Evolutionary conservation across 140 eudicot species (phyloP), one percentile per base, ranked within the genome.

Genomic region (Cichorium intybus): DNA sequence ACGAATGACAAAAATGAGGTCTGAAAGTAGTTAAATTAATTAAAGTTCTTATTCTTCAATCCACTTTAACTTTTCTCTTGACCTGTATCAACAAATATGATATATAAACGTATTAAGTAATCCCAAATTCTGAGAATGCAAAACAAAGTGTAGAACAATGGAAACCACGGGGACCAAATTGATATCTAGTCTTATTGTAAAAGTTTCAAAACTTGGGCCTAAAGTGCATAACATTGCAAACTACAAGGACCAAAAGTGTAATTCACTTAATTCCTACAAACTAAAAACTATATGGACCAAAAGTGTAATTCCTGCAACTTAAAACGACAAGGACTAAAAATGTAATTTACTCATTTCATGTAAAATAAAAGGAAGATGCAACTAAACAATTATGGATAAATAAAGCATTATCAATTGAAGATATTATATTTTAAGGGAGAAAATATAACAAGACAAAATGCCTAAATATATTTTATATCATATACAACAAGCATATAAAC

Each of bases 41-140:
- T 65, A 20, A 56, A 73, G 55, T 56, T 64, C 71, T 73, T 64
- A 56, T 64, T 62, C 57, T 52, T 61, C 27, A 37, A 64, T 56
- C 61, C 54, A 31, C 15, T 33, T 64, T 73, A 73, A 64, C 73
- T 65, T 73, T 73, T 64, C 51, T 73, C 54, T 23, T 47, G 47
- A 33, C 12, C 24, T 24, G 7, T 56, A 73, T 35, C 65, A 46
- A 45, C 34, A 7, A 7, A 56, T 15, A 55, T 31, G 61, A 31
- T 63, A 22, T 34, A 64, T 73, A 73, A 15, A 62, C 62, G 45
- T 45, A 72, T 64, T 43, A 73, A 64, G 31, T 20, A 62, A 62
- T 26, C 20, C 21, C 27, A 7, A 18, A 20, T 55, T 72, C 63
- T 63, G 72, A 64, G 28, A 54, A 43, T 64, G 26, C 71, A 53